Percentiles rank a stretch among this genome's conserved stretches.
These are phyloP conservation scores for Xylaria palmicola DNA, from an alignment of 495 filamentous ascomycete genomes.

Conservation along the genomic window DNA sequence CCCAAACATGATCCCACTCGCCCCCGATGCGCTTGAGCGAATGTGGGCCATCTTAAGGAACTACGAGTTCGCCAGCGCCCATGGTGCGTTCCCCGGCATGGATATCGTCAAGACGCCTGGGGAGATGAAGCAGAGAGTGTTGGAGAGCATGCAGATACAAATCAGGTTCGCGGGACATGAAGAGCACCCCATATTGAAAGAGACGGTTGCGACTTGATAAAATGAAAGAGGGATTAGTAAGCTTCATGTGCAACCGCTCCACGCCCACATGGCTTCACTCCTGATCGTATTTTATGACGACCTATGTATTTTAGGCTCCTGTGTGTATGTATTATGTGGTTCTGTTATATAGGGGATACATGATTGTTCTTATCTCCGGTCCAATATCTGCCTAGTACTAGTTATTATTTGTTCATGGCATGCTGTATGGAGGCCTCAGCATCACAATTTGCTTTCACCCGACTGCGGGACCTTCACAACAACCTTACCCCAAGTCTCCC, in stretches of 20 bases:
- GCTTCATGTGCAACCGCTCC: background rate
- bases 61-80: conserved; percentile 61
- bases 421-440: background rate
- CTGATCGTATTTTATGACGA: background rate
- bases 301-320: background rate
- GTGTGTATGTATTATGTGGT: background rate
- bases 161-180: conserved; percentile 54
- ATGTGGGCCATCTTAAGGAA: conserved; percentile 55
- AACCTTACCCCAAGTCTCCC: conserved; percentile 95
- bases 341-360: background rate
- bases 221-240: background rate
- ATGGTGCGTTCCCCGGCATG: conserved; percentile 62
- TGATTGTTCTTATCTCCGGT: too few species aligned
- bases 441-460: conserved; percentile 52
- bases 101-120: conserved; percentile 53
- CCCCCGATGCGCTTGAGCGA: conserved; percentile 50
- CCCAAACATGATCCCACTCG: conserved; percentile 76
- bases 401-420: too few species aligned
- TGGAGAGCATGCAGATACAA: conserved; percentile 77
- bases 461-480: conserved; percentile 83
- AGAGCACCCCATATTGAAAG: conserved; percentile 46
- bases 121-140: conserved; percentile 58
- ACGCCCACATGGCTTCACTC: background rate
- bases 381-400: background rate
- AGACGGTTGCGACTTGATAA: conserved; percentile 21